phyloP scores from a whole-genome alignment of 345 rosid genomes.

The Euphorbia peplus region DNA sequence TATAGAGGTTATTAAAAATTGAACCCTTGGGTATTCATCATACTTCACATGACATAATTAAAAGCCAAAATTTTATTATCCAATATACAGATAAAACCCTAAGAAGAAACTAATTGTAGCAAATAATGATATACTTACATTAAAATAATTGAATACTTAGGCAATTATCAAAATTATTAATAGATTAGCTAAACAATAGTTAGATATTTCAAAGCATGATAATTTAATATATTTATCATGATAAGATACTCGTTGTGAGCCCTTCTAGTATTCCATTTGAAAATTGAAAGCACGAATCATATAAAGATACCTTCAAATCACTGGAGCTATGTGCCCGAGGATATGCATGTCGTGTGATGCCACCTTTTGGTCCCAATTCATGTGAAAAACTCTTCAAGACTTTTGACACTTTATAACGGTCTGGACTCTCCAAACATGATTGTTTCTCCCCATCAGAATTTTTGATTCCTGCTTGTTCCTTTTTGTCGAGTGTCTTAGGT shows the following conservation, averaged over 20 bases:
- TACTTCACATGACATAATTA: not conserved
- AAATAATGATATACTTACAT: too few species aligned
- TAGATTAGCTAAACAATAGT: not conserved
- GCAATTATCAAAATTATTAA: not conserved
- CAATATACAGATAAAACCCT: not conserved
- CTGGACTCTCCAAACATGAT: slow-evolving; percentile 27
- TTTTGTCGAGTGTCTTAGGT: slow-evolving; percentile 29
- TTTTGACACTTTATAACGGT: slow-evolving; percentile 39
- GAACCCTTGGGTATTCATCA: not conserved
- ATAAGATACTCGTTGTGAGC: not conserved
- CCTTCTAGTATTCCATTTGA: not conserved
- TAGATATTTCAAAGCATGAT: not conserved
- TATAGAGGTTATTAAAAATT: not conserved
- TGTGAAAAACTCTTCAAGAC: slow-evolving; percentile 71
- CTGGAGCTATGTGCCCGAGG: slow-evolving; percentile 71
- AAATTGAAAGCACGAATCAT: not conserved
- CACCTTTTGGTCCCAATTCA: slow-evolving; percentile 70
- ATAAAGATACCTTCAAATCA: slow-evolving; percentile 51
- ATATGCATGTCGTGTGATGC: slow-evolving; percentile 40
- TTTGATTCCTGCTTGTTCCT: slow-evolving; percentile 31
- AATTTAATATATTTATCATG: not conserved
- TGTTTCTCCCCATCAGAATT: slow-evolving; percentile 21
- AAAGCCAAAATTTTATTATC: not conserved
- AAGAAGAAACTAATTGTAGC: not conserved
- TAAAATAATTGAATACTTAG: not conserved